A percentile compares a stretch with the other conserved stretches of the same genome.
phyloP scores from a whole-genome alignment of 306 rosid genomes.

The Hylodesmum podocarpum region DNA sequence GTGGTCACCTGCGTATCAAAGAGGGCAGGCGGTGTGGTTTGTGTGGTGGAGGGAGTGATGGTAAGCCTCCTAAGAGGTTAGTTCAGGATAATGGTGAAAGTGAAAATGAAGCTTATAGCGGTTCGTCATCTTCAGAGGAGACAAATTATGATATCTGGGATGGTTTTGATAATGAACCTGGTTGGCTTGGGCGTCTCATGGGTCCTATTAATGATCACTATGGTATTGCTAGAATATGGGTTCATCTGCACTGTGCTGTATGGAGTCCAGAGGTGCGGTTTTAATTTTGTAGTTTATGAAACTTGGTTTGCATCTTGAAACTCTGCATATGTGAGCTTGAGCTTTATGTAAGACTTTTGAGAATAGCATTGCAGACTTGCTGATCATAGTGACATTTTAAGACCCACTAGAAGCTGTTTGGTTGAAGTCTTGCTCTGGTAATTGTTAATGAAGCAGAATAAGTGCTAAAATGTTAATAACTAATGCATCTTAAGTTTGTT shows the following conservation, averaged over 20 bases:
- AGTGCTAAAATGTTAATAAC: background rate
- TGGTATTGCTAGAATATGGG: constrained; percentile 98
- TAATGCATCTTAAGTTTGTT: background rate
- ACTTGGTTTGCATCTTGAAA: constrained; percentile 30
- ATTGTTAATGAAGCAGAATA: constrained; percentile 15
- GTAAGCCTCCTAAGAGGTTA: constrained; percentile 82
- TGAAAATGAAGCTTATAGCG: constrained; percentile 80
- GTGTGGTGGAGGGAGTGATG: constrained; percentile 95
- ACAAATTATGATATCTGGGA: constrained; percentile 89
- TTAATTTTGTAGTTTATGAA: constrained; percentile 20
- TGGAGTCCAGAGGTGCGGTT: constrained; percentile 98
- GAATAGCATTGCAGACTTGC: constrained; percentile 22
- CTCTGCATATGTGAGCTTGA: constrained; percentile 26
- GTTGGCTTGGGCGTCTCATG: constrained; percentile 94
- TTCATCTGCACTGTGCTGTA: constrained; percentile 97
- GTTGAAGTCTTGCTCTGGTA: constrained; percentile 23
- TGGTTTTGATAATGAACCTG: constrained; percentile 92
- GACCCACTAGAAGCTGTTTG: constrained; percentile 4
- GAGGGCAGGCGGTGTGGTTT: constrained; percentile 93
- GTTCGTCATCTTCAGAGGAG: constrained; percentile 82
- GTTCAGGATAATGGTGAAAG: constrained; percentile 74
- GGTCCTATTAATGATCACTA: constrained; percentile 90
- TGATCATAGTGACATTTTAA: constrained; percentile 11
- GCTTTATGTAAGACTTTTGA: background rate
- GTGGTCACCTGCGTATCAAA: constrained; percentile 51